phyloP scores from a whole-genome alignment of 2,329 filamentous ascomycete genomes.

The Colletotrichum abscissum region DNA sequence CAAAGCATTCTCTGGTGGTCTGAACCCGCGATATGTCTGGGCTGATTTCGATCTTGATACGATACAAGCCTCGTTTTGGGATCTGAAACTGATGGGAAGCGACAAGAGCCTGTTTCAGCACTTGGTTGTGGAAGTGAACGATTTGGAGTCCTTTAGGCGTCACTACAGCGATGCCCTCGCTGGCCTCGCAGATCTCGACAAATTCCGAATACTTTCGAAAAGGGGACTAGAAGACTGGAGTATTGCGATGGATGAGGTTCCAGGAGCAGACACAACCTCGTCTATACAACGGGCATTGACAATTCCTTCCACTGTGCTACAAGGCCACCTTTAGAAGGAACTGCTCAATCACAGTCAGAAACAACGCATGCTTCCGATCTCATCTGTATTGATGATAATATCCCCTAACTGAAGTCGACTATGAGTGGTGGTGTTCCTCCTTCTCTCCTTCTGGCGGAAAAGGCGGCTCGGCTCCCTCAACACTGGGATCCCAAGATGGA shows the following conservation, averaged over 20 bases:
- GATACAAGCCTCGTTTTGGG: neutral
- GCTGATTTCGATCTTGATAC: neutral
- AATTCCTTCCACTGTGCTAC: too few relatives aligned
- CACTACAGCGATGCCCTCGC: neutral
- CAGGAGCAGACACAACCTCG: too few relatives aligned
- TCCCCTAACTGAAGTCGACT: too few relatives aligned
- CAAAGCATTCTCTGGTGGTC: neutral
- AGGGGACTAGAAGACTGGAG: too few relatives aligned
- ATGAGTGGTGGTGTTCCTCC: slow-evolving; percentile 3
- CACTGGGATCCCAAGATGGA: slow-evolving; percentile 20
- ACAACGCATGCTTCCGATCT: neutral
- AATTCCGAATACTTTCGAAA: too few relatives aligned
- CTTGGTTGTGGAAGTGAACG: neutral
- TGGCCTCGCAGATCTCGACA: too few relatives aligned
- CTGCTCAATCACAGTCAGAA: accelerated
- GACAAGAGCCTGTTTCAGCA: neutral
- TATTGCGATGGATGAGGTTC: too few relatives aligned
- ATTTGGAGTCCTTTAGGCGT: neutral
- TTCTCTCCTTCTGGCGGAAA: slow-evolving; percentile 15
- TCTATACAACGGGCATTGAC: too few relatives aligned
- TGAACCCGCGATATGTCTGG: neutral
- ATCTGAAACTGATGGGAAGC: neutral
- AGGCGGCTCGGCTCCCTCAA: slow-evolving; percentile 18
- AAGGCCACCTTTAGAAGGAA: too few relatives aligned
- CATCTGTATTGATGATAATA: neutral